Base-by-base conservation (phyloP, 2,329 filamentous ascomycete species). In the Colletotrichum aenigma region DNA sequence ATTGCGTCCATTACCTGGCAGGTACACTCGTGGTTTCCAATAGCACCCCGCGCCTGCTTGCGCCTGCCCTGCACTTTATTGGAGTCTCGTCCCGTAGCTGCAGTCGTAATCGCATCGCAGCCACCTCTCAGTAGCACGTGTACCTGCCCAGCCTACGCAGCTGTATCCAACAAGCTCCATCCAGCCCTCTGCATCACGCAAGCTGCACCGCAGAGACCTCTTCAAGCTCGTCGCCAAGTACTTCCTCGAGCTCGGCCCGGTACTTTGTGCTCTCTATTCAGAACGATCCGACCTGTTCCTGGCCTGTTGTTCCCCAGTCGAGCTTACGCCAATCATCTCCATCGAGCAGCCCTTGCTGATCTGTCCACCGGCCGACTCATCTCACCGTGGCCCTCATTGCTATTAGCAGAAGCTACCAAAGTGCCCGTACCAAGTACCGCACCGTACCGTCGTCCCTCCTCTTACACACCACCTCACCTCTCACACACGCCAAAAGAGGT, bases 271-370 rank as follows among this genome's bases (percentile, higher is more conserved):
- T 24, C 32, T 62, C 52, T 55, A 62, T 62, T 18, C 55, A 60
- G 24, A 56, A 66, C 62, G n/a, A 61, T 32, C 58, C 56, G 24
- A 24, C 52, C 56, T 73, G 56, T 62, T 32, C 52, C 66, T 58
- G 52, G 32, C 71, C 56, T 70, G 56, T 66, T 30, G 36, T 58
- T 69, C 73, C 70, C 70, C 64, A 67, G 62, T 32, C 56, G 60
- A 73, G 73, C 70, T 69, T 69, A 55, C 58, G 70, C 74, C 70
- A 76, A 69, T 74, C 64, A 60, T 74, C 28, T 60, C 43, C 43
- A 52, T 52, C 43, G 43, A 21, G 58, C 62, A 26, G 48, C 28
- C 70, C 70, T 73, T 62, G 64, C 58, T 76, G 74, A 65, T 76
- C 70, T 66, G 55, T 56, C 69, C 32, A 66, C 73, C 69, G 62